phyloP scores from a whole-genome alignment of 176 grass and related monocot species.

The Rhipidocladum racemiflorum region DNA sequence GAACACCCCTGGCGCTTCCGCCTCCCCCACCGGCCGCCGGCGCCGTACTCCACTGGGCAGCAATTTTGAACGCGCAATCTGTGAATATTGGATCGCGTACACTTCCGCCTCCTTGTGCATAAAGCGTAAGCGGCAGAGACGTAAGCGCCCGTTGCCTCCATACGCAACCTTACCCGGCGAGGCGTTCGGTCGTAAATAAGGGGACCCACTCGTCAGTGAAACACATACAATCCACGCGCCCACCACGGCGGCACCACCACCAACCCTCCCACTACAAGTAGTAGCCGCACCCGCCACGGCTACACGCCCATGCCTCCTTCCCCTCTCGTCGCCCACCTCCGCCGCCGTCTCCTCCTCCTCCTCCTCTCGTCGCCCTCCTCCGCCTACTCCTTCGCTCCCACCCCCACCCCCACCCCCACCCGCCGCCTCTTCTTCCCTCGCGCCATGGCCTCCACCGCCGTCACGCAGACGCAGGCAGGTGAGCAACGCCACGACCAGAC shows the following conservation, averaged over 20 bases:
- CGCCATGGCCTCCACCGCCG: constrained; percentile 33
- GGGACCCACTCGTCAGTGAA: too few relatives aligned
- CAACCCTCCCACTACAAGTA: neutral
- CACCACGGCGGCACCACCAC: constrained; percentile 29
- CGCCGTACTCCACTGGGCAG: neutral
- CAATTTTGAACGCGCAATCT: neutral
- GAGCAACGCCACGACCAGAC: neutral
- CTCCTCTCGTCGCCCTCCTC: neutral
- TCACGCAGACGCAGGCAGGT: constrained; percentile 27
- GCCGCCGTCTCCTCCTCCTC: neutral
- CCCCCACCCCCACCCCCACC: neutral
- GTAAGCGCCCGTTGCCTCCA: too few relatives aligned
- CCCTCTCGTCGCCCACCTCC: neutral
- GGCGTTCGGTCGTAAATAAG: neutral
- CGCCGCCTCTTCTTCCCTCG: neutral
- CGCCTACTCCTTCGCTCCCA: neutral
- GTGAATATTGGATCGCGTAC: too few relatives aligned
- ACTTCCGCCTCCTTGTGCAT: too few relatives aligned
- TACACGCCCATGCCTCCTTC: constrained; percentile 27
- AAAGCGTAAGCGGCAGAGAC: too few relatives aligned
- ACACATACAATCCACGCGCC: neutral
- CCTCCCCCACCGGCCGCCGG: neutral
- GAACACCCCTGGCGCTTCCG: neutral
- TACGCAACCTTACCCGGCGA: too few relatives aligned
- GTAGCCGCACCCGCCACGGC: neutral